Conservation (phyloP, 2,329 filamentous ascomycete genomes). For the Phyllosticta capitalensis region DNA sequence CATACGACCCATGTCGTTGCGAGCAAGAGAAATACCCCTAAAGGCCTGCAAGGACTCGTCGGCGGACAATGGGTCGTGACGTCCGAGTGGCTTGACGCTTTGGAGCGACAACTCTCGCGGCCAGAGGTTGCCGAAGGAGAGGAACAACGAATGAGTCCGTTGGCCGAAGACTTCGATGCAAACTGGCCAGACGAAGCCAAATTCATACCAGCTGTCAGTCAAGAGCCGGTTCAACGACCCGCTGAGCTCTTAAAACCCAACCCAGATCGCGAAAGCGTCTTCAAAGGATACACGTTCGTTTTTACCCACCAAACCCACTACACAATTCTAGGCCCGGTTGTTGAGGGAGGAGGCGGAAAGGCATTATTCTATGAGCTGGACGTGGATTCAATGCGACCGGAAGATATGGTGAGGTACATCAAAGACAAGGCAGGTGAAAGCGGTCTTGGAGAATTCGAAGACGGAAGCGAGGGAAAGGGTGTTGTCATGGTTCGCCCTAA, state of each 20-base stretch:
- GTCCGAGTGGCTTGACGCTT: slow-evolving; percentile 60
- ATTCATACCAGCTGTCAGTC: slow-evolving; percentile 63
- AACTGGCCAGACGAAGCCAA: slow-evolving; percentile 68
- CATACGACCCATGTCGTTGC: slow-evolving; percentile 81
- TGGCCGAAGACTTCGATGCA: slow-evolving; percentile 58
- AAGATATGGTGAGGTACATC: slow-evolving; percentile 71
- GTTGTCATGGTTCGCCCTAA: slow-evolving; percentile 70
- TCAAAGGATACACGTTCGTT: slow-evolving; percentile 80
- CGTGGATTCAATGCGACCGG: slow-evolving; percentile 53
- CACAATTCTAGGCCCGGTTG: slow-evolving; percentile 61
- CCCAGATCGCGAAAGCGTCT: slow-evolving; percentile 55
- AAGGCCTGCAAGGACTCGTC: slow-evolving; percentile 77
- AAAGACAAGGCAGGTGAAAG: slow-evolving; percentile 67
- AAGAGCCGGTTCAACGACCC: slow-evolving; percentile 62
- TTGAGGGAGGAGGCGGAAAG: slow-evolving; percentile 76
- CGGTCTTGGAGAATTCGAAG: slow-evolving; percentile 53
- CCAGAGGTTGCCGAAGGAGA: slow-evolving; percentile 56
- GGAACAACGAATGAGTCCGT: slow-evolving; percentile 20
- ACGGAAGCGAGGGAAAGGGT: slow-evolving; percentile 55
- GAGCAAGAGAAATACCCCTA: slow-evolving; percentile 81
- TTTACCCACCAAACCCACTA: slow-evolving; percentile 72
- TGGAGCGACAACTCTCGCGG: slow-evolving; percentile 43
- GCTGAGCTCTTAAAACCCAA: slow-evolving; percentile 66
- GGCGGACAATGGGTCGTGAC: slow-evolving; percentile 71
- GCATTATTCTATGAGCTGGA: slow-evolving; percentile 57